phyloP scores from a whole-genome alignment of 2,329 filamentous ascomycete species.

The Paraphaeosphaeria minitans region DNA sequence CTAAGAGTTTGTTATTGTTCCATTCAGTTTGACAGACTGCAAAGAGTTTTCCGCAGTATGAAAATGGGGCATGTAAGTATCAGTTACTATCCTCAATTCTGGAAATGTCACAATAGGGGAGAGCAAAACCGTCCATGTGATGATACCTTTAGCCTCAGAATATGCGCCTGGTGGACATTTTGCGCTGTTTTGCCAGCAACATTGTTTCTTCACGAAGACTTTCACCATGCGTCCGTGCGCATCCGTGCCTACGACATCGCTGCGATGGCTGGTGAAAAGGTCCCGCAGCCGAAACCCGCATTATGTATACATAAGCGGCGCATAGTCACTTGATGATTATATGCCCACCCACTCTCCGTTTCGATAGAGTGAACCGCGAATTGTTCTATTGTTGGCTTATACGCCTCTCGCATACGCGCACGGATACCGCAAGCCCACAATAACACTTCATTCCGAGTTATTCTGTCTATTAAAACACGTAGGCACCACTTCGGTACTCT shows the following conservation, averaged over 20 bases:
- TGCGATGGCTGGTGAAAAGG: background rate
- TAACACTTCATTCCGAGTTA: no score
- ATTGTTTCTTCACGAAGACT: background rate
- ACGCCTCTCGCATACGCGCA: background rate
- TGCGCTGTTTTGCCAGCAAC: background rate
- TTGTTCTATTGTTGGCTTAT: background rate
- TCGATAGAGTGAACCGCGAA: background rate
- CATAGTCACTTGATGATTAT: background rate
- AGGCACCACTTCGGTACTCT: no score
- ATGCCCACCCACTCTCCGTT: background rate
- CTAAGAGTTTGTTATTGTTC: no score
- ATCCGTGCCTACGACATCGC: background rate
- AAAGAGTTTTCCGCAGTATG: no score
- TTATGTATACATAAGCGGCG: background rate
- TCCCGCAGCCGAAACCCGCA: background rate
- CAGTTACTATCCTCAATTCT: no score
- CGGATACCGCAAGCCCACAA: no score
- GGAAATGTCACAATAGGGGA: no score
- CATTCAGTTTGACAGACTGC: no score
- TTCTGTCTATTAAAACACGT: no score
- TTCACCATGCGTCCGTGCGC: background rate
- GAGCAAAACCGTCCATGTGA: no score
- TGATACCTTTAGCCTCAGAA: no score
- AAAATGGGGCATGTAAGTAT: no score
- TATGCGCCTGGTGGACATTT: background rate